Percentiles rank a stretch among this genome's conserved stretches.
phyloP scores from a whole-genome alignment of 805 yeast species.

The Torulaspora delbrueckii region DNA sequence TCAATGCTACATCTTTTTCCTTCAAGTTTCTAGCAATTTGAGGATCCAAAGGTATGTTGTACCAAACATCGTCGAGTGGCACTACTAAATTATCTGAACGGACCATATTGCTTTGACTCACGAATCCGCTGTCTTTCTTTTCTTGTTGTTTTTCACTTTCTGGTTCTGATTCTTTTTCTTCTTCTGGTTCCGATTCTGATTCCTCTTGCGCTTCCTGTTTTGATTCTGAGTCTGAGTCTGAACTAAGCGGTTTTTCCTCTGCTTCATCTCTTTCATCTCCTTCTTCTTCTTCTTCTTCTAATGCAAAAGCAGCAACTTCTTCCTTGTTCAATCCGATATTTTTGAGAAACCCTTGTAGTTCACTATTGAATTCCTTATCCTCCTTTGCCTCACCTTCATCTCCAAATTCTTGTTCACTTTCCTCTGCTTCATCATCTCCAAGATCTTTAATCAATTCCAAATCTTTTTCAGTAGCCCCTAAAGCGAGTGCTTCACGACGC shows the following conservation, averaged over 20 bases:
- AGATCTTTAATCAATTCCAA: conserved; percentile 55
- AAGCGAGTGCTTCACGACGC: conserved; percentile 67
- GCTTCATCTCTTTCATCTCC: conserved; percentile 29
- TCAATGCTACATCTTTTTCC: conserved; percentile 24
- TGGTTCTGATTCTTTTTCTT: conserved; percentile 31
- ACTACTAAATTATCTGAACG: conserved; percentile 52
- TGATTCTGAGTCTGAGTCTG: conserved; percentile 2
- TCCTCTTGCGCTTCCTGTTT: conserved; percentile 20
- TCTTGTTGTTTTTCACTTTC: conserved; percentile 25
- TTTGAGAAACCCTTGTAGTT: conserved; percentile 58
- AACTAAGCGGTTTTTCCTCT: conserved; percentile 28
- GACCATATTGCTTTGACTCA: conserved; percentile 39
- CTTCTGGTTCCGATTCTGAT: conserved; percentile 34
- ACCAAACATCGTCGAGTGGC: conserved; percentile 73
- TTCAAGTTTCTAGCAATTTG: conserved; percentile 21
- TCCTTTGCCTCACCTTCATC: conserved; percentile 33
- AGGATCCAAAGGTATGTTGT: conserved; percentile 46
- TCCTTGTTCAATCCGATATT: conserved; percentile 54
- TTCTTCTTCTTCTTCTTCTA: conserved; percentile 29
- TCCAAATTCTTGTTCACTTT: conserved; percentile 40
- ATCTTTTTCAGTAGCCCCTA: conserved; percentile 88
- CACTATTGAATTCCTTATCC: conserved; percentile 45
- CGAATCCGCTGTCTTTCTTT: conserved; percentile 32
- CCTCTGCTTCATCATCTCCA: conserved; percentile 42
- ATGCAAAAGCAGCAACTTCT: conserved; percentile 33